Evolutionary conservation across 345 rosid species (phyloP).

Genomic region (Gossypium thurberi): DNA sequence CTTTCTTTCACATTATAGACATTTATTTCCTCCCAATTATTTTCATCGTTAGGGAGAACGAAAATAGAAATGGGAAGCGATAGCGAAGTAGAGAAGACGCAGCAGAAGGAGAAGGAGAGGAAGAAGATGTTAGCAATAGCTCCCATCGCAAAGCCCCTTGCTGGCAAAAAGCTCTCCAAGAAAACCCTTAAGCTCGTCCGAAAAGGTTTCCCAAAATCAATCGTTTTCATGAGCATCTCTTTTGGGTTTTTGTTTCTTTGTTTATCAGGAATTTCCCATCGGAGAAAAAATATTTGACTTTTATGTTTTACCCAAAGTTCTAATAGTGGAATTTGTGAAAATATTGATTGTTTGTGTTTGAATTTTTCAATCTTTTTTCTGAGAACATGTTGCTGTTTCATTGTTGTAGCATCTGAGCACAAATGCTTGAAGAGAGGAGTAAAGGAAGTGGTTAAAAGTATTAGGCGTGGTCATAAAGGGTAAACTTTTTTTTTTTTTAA

Average conservation of each 20-base stretch:
- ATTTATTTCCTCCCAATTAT: background rate
- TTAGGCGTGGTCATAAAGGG: conserved; percentile 89
- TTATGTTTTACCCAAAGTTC: background rate
- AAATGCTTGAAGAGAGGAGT: conserved; percentile 98
- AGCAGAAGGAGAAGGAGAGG: conserved; percentile 37
- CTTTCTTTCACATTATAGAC: background rate
- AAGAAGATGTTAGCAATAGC: conserved; percentile 53
- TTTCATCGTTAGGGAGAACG: background rate
- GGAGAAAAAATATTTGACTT: too few relatives aligned
- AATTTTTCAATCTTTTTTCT: background rate
- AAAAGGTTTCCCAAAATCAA: conserved; percentile 30
- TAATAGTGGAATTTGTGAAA: background rate
- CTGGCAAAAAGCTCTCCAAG: conserved; percentile 87
- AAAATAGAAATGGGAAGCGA: conserved; percentile 60
- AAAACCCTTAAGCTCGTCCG: conserved; percentile 83
- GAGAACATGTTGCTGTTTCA: background rate
- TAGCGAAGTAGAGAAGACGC: conserved; percentile 63
- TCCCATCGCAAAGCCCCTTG: conserved; percentile 88
- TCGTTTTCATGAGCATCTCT: background rate
- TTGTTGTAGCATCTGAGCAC: conserved; percentile 60
- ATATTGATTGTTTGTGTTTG: background rate
- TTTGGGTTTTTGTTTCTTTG: background rate
- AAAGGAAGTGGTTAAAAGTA: conserved; percentile 93
- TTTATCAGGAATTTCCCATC: background rate
- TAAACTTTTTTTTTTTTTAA: conserved; percentile 15